Base-by-base conservation (phyloP, 306 rosid genomes). In the Medicago ruthenica region DNA sequence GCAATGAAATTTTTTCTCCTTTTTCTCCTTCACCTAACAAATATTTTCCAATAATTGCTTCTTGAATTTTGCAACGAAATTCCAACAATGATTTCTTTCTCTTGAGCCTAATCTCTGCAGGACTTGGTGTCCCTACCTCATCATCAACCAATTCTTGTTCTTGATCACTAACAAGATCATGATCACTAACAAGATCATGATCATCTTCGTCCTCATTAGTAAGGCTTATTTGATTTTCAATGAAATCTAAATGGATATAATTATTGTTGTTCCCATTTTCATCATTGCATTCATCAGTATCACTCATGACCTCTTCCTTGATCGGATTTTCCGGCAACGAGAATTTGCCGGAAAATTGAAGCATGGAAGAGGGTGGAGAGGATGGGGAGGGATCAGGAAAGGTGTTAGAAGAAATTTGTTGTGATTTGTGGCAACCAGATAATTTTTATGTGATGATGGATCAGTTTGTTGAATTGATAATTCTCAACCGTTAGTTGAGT, bases 1-100 rank as follows among this genome's bases (percentile, higher is more conserved):
- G 55, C 21, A 59, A 48, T 0, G 17, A 13, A 4, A 41, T 24
- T 13, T 82, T 14, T 24, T 40, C 21, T 45, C n/a, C 68, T 73
- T 82, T 12, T 44, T 40, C 27, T 45, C 15, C 68, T 73, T 87
- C 83, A 9, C 86, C 86, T 5, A 90, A 44, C 51, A 95, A 78
- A 27, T 85, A 80, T 62, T 86, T 89, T 2, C 96, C 97, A 4
- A 54, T 71, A 70, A 95, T 95, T 1, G 96, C 89, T 16, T 92
- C 90, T 60, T 95, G 91, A 7, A 95, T 72, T 67, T 79, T 74
- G 89, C 87, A 85, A 5, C 99, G 86, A 1, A 95, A 80, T 20
- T 92, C 92, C 70, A 95, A 21, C 50, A 95, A 53, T 0, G 86
- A 87, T 34, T 57, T 89, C 80, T 77, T 86, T 48, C 70, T 86